Evolutionary conservation across 768 basidiomycete species (phyloP), one percentile per base, ranked within the genome.

Genomic region (Rhodotorula toruloides): DNA sequence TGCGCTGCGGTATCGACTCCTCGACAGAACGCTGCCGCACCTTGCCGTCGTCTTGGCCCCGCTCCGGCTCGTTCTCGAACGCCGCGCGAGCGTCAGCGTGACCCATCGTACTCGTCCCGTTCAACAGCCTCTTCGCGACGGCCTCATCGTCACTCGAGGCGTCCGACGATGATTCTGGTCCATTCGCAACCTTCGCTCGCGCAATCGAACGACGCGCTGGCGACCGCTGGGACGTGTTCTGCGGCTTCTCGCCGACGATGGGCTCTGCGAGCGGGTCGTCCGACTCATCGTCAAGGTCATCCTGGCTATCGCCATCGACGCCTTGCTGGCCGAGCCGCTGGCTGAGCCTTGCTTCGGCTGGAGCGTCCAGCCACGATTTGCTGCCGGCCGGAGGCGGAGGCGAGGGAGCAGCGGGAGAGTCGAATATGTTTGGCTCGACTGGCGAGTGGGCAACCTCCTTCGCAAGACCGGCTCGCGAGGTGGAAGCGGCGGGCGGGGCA

Each of bases 231-330:
- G n/a, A n/a, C n/a, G n/a, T n/a, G 4, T 39, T n/a, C 21, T 19
- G 32, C 50, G 5, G 34, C 22, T 21, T 25, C 21, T 19, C 1
- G 32, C 22, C 50, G 21, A 34, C 32, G 50, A 25, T 34, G 10
- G 36, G 13, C n/a, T 31, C 12, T n/a, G 54, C 54, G n/a, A 55
- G 54, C 36, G 40, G 54, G 54, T 55, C 54, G 27, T 55, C 54
- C 40, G 40, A 42, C 17, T 37, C 34, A n/a, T n/a, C n/a, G n/a
- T n/a, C n/a, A n/a, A n/a, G n/a, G 40, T 37, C 29, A 17, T 19
- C 22, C 22, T 25, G 32, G n/a, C 12, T 29, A 21, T 8, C 7
- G 9, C 10, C 36, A 8, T 11, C 13, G 13, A 4, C 2, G 8
- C 12, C 14, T 25, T 39, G 25, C 32, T 13, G 22, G 17, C 29